A percentile compares a stretch with the other conserved stretches of the same genome.
Evolutionary conservation across 1,284 basidiomycete genomes (phyloP).

Genomic region (Fomitopsis schrenkii): DNA sequence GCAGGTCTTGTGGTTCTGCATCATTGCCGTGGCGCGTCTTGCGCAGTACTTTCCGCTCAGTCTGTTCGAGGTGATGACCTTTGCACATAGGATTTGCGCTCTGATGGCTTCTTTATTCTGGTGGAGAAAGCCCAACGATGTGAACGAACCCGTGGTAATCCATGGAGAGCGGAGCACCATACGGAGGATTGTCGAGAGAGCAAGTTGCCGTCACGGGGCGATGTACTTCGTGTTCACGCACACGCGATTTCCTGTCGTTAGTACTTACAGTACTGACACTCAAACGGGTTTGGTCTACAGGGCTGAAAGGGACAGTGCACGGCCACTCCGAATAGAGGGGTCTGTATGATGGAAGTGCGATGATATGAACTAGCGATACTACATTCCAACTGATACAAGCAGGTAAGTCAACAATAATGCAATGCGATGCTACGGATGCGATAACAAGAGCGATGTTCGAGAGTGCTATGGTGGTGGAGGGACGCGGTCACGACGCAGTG

Average conservation of each 20-base stretch:
- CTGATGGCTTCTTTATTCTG: constrained; percentile 14
- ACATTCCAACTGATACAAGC: constrained; percentile 1
- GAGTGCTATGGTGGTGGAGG: constrained; percentile 18
- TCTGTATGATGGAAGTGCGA: not conserved
- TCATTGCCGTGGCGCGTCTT: constrained; percentile 18
- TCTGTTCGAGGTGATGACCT: constrained; percentile 15
- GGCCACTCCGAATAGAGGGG: too few relatives aligned
- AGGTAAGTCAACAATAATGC: constrained; percentile 7
- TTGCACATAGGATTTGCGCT: constrained; percentile 12
- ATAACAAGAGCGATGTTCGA: constrained; percentile 1
- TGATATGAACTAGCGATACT: not conserved
- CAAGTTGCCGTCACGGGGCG: too few relatives aligned
- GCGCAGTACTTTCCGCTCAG: constrained; percentile 11
- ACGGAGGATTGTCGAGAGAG: too few relatives aligned
- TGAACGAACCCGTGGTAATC: constrained; percentile 1
- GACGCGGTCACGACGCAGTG: constrained; percentile 28
- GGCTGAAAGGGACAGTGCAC: too few relatives aligned
- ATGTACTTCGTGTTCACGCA: too few relatives aligned
- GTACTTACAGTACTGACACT: too few relatives aligned
- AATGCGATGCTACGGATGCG: constrained; percentile 2
- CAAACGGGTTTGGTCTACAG: too few relatives aligned
- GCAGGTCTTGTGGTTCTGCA: constrained; percentile 24
- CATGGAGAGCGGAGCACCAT: too few relatives aligned
- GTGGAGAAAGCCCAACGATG: constrained; percentile 15
- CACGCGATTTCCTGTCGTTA: too few relatives aligned